Base-by-base conservation (phyloP, 352 stramenopile genomes). In the Pythium sp. region DNA sequence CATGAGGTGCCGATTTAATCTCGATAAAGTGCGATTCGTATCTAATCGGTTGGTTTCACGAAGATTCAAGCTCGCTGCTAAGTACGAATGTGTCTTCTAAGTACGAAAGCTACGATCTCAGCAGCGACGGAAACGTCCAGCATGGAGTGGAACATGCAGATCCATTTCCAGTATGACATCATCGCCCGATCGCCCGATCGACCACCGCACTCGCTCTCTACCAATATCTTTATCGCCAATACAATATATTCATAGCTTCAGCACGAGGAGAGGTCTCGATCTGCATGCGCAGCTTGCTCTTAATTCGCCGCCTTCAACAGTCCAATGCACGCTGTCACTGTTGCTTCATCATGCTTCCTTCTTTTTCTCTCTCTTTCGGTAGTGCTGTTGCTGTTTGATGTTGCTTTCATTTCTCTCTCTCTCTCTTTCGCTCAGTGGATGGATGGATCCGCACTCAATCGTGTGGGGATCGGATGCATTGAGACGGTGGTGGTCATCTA, bases 401-500 rank as follows among this genome's bases (percentile, higher is more conserved):
- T 5, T 47, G 14, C 41, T 47, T 47, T n/a, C 41, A 47, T 38
- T 54, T 26, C 12, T 54, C 22, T 47, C 12, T 7, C 41, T 22
- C 55, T 22, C 15, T 34, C 11, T 30, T 5, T 32, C 30, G 3
- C 47, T 36, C 43, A 11, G 26, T 49, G 22, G 47, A 20, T 36
- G 8, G 14, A 46, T 64, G 15, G 28, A 51, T 8, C 2, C 18
- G 38, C 15, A 34, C 51, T 57, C 32, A 24, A 12, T 11, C 22
- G 49, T 18, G 24, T 24, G 41, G 41, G 15, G 14, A 47, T 46
- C 38, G 5, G 5, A 47, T 15, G 1, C 41, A 47, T 14, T 15
- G 9, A 43, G 38, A 6, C 9, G 38, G 38, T 46, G 43, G 20
- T 41, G 18, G 41, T 47, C 6, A 60, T 89, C 84, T 92, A 92